Percentiles rank a stretch among this genome's conserved stretches.
phyloP scores from a whole-genome alignment of 148 eudicot species.

The Camellia japonica region DNA sequence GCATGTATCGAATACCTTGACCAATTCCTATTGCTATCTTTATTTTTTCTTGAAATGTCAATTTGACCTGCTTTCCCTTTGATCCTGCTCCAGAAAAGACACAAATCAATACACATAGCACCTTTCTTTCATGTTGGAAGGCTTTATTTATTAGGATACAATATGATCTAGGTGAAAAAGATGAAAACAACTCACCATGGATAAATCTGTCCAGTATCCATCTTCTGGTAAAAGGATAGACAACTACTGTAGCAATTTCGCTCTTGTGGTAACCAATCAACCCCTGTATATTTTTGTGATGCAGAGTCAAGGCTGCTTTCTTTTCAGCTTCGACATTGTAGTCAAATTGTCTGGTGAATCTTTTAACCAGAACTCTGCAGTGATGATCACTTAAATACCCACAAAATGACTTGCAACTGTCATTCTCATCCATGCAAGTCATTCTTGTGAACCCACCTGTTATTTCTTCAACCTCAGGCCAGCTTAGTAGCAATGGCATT shows the following conservation, averaged over 20 bases:
- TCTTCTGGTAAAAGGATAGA: slow-evolving; percentile 7
- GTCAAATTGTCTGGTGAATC: not conserved
- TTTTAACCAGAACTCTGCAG: slow-evolving; percentile 11
- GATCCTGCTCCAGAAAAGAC: not conserved
- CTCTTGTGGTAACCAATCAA: slow-evolving; percentile 20
- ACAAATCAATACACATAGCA: too few relatives aligned
- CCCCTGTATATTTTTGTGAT: slow-evolving; percentile 20
- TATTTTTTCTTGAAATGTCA: slow-evolving; percentile 22
- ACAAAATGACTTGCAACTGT: not conserved
- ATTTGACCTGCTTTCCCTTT: not conserved
- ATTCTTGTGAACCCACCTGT: slow-evolving; percentile 13
- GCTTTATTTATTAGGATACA: too few relatives aligned
- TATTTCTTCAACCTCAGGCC: slow-evolving; percentile 18
- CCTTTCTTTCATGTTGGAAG: too few relatives aligned
- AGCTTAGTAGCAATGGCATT: slow-evolving; percentile 19
- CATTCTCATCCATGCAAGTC: not conserved
- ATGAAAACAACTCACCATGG: too few relatives aligned
- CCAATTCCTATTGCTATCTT: slow-evolving; percentile 17
- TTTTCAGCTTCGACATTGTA: slow-evolving; percentile 15
- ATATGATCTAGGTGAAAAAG: too few relatives aligned
- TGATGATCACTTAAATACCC: slow-evolving; percentile 7
- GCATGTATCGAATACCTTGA: slow-evolving; percentile 28
- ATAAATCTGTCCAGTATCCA: not conserved
- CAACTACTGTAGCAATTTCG: slow-evolving; percentile 5
- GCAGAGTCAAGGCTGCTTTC: slow-evolving; percentile 17